A percentile compares a stretch with the other conserved stretches of the same genome.
Conservation (phyloP, 2,329 filamentous ascomycete species). For the Paecilomyces sp. region DNA sequence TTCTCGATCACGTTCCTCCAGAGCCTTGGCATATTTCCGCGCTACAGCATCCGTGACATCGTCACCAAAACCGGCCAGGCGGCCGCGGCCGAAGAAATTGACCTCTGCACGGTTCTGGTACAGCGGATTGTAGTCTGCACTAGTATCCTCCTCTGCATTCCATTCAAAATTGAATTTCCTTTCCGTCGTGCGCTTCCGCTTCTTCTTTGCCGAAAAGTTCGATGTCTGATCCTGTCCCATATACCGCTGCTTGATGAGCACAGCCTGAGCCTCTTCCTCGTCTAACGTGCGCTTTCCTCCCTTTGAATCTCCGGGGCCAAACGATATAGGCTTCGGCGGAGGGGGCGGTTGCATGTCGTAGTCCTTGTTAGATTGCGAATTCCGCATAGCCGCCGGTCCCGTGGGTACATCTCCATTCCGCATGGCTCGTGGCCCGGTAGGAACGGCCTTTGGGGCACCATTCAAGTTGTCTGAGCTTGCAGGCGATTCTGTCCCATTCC, state of each 20-base stretch:
- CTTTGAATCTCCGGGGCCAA: constrained; percentile 27
- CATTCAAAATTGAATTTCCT: constrained; percentile 99
- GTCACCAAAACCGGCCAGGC: constrained; percentile 59
- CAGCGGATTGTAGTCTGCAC: constrained; percentile 70
- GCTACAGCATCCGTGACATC: constrained; percentile 46
- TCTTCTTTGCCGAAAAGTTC: constrained; percentile 92
- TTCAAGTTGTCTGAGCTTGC: constrained; percentile 14
- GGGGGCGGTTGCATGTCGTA: constrained; percentile 49
- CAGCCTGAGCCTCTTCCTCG: constrained; percentile 62
- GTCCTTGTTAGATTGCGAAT: constrained; percentile 34
- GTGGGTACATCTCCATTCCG: constrained; percentile 44
- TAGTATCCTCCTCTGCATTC: constrained; percentile 92
- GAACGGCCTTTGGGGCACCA: constrained; percentile 38
- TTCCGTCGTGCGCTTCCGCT: constrained; percentile 83
- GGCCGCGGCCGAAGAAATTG: constrained; percentile 63
- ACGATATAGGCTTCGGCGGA: constrained; percentile 24
- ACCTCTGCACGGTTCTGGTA: constrained; percentile 63
- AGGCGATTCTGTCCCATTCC: constrained; percentile 15
- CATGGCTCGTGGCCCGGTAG: constrained; percentile 68
- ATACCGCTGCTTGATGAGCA: constrained; percentile 71
- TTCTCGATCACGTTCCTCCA: constrained; percentile 68
- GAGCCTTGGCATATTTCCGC: constrained; percentile 56
- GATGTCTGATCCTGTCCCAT: constrained; percentile 87
- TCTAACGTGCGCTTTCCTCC: constrained; percentile 38
- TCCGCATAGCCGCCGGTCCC: constrained; percentile 45